A percentile compares a stretch with the other conserved stretches of the same genome.
These are phyloP conservation scores for Biscogniauxia sp. DNA, from an alignment of 2,329 filamentous ascomycete species.

Conservation along the genomic window DNA sequence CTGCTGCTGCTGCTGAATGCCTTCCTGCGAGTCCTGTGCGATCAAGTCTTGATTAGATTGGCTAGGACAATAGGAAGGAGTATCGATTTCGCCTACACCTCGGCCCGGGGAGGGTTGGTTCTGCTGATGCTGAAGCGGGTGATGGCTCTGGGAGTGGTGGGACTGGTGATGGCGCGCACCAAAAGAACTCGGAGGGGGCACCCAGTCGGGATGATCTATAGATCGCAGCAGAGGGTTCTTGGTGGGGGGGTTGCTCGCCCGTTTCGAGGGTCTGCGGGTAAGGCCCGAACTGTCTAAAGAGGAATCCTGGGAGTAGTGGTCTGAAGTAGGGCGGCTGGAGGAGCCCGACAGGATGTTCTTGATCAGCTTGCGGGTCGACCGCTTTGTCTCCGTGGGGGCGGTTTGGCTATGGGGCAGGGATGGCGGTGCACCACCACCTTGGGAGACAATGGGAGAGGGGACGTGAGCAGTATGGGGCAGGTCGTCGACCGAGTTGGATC, in stretches of 20 bases:
- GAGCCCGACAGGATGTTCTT: constrained; percentile 52
- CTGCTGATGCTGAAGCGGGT: constrained; percentile 16
- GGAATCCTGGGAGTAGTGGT: constrained; percentile 30
- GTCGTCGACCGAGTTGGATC: constrained; percentile 43
- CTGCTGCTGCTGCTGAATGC: constrained; percentile 22
- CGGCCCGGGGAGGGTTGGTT: constrained; percentile 45
- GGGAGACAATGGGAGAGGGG: constrained; percentile 25
- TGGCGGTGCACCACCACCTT: constrained; percentile 17
- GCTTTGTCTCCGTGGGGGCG: constrained; percentile 41
- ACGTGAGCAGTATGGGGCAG: constrained; percentile 32
- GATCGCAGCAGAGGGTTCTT: constrained; percentile 35
- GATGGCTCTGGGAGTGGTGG: constrained; percentile 4
- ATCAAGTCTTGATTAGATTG: constrained; percentile 40
- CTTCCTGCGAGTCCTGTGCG: constrained; percentile 41
- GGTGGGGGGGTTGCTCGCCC: constrained; percentile 48
- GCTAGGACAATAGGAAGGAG: constrained; percentile 36
- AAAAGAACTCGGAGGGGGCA: constrained; percentile 18
- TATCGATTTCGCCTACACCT: constrained; percentile 41
- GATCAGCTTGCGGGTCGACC: constrained; percentile 52
- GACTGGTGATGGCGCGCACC: constrained; percentile 21
- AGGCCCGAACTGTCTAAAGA: constrained; percentile 51
- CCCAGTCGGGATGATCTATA: constrained; percentile 32
- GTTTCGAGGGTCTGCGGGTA: constrained; percentile 56
- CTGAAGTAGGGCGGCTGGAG: constrained; percentile 30
- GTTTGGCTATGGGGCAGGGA: constrained; percentile 24